Percentiles rank a stretch among this genome's conserved stretches.
Evolutionary conservation across 306 rosid species (phyloP).

Genomic region (Herpetospermum pedunculosum): DNA sequence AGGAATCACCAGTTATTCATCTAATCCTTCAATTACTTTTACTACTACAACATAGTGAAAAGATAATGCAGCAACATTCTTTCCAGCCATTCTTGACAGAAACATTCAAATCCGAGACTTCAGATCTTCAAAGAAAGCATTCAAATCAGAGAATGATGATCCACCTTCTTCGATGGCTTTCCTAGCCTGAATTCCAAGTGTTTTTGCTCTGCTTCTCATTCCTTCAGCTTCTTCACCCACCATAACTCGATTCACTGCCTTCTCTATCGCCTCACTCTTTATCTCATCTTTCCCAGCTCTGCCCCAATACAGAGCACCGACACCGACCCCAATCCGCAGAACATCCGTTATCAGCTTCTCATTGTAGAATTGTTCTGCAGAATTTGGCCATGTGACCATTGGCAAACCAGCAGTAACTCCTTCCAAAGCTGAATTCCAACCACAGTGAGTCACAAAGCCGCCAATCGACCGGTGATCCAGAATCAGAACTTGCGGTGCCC

Average conservation of each 20-base stretch:
- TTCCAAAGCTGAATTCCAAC: slow-evolving; percentile 36
- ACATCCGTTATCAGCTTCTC: slow-evolving; percentile 27
- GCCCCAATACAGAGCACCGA: slow-evolving; percentile 16
- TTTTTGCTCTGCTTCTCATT: slow-evolving; percentile 21
- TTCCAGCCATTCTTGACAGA: neutral
- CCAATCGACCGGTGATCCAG: slow-evolving; percentile 26
- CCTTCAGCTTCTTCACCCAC: slow-evolving; percentile 25
- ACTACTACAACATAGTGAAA: neutral
- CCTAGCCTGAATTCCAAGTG: slow-evolving; percentile 11
- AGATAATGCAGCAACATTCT: neutral
- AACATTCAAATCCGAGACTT: slow-evolving; percentile 1
- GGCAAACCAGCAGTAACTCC: slow-evolving; percentile 27
- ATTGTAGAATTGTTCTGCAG: slow-evolving; percentile 31
- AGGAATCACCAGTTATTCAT: neutral
- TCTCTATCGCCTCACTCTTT: slow-evolving; percentile 20
- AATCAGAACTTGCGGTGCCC: slow-evolving; percentile 35
- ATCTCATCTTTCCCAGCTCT: slow-evolving; percentile 11
- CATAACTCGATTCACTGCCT: slow-evolving; percentile 25
- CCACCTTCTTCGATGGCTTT: slow-evolving; percentile 22
- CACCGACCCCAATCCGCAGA: slow-evolving; percentile 20
- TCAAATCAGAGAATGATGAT: slow-evolving; percentile 16
- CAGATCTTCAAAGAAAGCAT: slow-evolving; percentile 16
- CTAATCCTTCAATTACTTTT: neutral
- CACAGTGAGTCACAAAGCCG: slow-evolving; percentile 39
- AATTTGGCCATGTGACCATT: slow-evolving; percentile 33